Base-by-base conservation (phyloP, 306 rosid genomes). In the Trifolium dubium region DNA sequence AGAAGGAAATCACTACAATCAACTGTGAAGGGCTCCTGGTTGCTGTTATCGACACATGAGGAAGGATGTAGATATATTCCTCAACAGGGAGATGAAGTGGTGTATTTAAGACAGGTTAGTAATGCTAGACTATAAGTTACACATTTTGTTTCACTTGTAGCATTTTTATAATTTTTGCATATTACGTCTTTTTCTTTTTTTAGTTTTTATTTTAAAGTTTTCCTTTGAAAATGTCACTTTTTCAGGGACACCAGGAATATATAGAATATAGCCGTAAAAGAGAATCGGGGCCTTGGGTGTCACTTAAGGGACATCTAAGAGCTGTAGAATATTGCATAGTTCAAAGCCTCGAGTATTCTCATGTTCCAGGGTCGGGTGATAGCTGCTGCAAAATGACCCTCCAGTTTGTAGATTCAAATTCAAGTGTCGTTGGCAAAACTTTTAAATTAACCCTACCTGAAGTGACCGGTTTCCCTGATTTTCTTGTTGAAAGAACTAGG, bases 181-280 rank as follows among this genome's bases (percentile, higher is more conserved):
- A 40, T 64, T 29, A 6, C 9, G 0, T 61, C 60, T 77, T 74
- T 61, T 61, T 9, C 55, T 60, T 67, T 55, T 18, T 71, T 6
- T 19, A 28, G n/a, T 63, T 60, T 64, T 67, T 46, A 35, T 53
- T 60, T 72, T 56, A 5, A 67, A 34, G 74, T 30, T 55, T 58
- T 12, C 72, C 34, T 40, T 13, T 40, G 84, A 65, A 62, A 80
- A 71, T 35, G 50, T 78, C 46, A 77, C 17, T 64, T 64, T 80
- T 53, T 75, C 93, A 95, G 99, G 99, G 99, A 19, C 98, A 95
- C 86, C 93, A 87, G 62, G 99, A 95, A 82, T 95, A 90, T 83
- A 75, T 87, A 39, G 89, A 90, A 53, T 82, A 82, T 39, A 77
- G 86, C 61, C 71, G 83, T 67, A 67, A 67, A 77, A 92, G 83